A percentile compares a stretch with the other conserved stretches of the same genome.
Conservation (phyloP, 306 rosid species). For the Malus sylvestris region DNA sequence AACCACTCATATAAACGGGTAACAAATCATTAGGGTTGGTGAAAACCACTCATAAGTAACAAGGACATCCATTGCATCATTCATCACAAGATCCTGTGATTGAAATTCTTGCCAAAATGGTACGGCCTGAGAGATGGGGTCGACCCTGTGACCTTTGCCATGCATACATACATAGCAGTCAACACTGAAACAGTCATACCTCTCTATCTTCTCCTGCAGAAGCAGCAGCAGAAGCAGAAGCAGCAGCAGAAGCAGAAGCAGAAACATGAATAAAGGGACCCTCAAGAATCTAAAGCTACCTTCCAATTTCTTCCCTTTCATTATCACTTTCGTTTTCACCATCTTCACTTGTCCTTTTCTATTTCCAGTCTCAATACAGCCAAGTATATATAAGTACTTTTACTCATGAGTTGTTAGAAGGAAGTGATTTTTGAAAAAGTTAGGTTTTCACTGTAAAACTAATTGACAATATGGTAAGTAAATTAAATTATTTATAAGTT, state of each 20-base stretch:
- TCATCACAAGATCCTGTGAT: slow-evolving; percentile 23
- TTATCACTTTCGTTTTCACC: slow-evolving; percentile 6
- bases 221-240: neutral
- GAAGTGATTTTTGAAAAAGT: no score
- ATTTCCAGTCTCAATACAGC: neutral
- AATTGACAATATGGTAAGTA: no score
- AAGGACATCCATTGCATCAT: slow-evolving; percentile 17
- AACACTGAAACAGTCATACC: slow-evolving; percentile 29
- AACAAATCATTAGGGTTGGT: neutral
- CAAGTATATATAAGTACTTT: no score
- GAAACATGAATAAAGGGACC: slow-evolving; percentile 1
- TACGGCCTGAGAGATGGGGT: slow-evolving; percentile 33
- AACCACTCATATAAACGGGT: neutral
- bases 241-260: neutral
- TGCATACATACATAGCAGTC: slow-evolving; percentile 15
- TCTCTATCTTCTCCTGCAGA: neutral
- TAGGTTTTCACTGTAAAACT: no score
- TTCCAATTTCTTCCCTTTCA: slow-evolving; percentile 10
- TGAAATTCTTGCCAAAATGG: slow-evolving; percentile 19
- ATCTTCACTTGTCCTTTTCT: slow-evolving; percentile 2
- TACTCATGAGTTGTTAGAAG: no score
- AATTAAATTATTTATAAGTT: no score
- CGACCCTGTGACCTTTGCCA: slow-evolving; percentile 1
- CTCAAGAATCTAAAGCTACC: slow-evolving; percentile 37
- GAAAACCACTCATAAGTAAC: neutral